Evolutionary conservation across 1,284 basidiomycete genomes (phyloP).

Genomic region (Vanrija humicola): DNA sequence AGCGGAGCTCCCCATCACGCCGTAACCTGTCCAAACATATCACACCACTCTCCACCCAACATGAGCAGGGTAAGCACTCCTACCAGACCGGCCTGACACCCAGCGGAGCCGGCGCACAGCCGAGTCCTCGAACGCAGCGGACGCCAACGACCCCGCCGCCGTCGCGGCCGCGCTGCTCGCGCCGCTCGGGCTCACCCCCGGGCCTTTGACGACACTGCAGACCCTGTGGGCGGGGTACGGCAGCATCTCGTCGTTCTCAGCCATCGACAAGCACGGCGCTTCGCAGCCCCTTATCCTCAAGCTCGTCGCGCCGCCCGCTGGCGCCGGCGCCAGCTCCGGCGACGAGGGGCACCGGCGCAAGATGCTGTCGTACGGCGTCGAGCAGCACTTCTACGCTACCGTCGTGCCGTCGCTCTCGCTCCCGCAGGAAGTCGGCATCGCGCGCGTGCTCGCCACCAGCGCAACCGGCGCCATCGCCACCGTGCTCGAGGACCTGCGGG

Average conservation of each 20-base stretch:
- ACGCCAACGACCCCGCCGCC: too few relatives aligned
- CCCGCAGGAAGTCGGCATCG: slow-evolving; percentile 1
- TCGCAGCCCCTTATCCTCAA: slow-evolving; percentile 9
- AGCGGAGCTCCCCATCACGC: too few relatives aligned
- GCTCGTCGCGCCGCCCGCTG: slow-evolving; percentile 6
- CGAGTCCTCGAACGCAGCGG: too few relatives aligned
- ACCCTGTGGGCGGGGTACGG: slow-evolving; percentile 21
- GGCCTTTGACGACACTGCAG: not conserved
- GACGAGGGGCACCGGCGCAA: slow-evolving; percentile 18
- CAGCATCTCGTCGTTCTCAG: slow-evolving; percentile 7
- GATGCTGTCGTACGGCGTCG: slow-evolving; percentile 18
- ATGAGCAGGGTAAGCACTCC: too few relatives aligned
- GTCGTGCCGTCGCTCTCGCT: slow-evolving; percentile 1
- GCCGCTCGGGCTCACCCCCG: too few relatives aligned
- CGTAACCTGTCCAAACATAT: too few relatives aligned
- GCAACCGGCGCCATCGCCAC: slow-evolving; percentile 2
- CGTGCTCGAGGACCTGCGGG: slow-evolving; percentile 7
- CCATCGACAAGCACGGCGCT: not conserved
- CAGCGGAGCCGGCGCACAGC: too few relatives aligned
- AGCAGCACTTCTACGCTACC: slow-evolving; percentile 14
- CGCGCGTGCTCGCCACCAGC: slow-evolving; percentile 3
- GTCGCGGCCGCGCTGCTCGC: too few relatives aligned
- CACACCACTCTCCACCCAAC: too few relatives aligned
- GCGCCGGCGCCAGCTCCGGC: too few relatives aligned
- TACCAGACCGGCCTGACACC: too few relatives aligned